These are phyloP conservation scores for Jimgerdemannia lactiflua DNA, from an alignment of 192 early-diverging fungal genomes.

Conservation along the genomic window DNA sequence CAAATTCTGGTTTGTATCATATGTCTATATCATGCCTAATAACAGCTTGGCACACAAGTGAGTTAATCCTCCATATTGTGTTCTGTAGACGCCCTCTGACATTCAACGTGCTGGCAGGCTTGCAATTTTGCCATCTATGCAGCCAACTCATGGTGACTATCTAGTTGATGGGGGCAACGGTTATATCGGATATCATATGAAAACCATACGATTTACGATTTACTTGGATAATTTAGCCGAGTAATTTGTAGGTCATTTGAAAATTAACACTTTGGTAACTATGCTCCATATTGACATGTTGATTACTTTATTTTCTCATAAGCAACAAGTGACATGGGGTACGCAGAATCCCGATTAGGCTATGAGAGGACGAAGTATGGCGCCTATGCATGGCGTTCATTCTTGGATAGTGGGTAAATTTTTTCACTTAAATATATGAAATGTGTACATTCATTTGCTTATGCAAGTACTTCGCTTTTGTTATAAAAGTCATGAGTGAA, in stretches of 20 bases:
- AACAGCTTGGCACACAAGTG: too few relatives aligned
- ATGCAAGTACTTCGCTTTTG: too few relatives aligned
- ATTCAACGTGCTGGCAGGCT: slow-evolving; percentile 39
- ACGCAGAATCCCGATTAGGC: slow-evolving; percentile 46
- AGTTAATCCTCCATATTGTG: background rate
- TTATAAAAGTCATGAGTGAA: slow-evolving; percentile 4
- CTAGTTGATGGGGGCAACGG: too few relatives aligned
- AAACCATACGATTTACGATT: too few relatives aligned
- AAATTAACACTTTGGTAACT: too few relatives aligned
- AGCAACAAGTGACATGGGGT: slow-evolving; percentile 55
- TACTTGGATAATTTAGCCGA: too few relatives aligned
- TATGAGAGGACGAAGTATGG: slow-evolving; percentile 28
- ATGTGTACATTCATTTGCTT: too few relatives aligned
- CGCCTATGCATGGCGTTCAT: slow-evolving; percentile 48
- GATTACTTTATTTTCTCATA: background rate
- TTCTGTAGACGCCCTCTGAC: slow-evolving; percentile 34
- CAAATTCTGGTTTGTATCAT: slow-evolving; percentile 41
- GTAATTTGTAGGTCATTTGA: too few relatives aligned
- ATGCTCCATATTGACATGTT: background rate
- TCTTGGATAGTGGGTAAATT: slow-evolving; percentile 37
- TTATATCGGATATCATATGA: too few relatives aligned
- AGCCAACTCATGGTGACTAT: slow-evolving; percentile 53
- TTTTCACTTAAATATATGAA: background rate
- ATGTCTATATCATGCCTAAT: too few relatives aligned
- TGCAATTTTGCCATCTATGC: slow-evolving; percentile 51